A percentile compares a stretch with the other conserved stretches of the same genome.
Evolutionary conservation across 192 early-diverging fungal species (phyloP).

Genomic region (Allomyces macrogynus): DNA sequence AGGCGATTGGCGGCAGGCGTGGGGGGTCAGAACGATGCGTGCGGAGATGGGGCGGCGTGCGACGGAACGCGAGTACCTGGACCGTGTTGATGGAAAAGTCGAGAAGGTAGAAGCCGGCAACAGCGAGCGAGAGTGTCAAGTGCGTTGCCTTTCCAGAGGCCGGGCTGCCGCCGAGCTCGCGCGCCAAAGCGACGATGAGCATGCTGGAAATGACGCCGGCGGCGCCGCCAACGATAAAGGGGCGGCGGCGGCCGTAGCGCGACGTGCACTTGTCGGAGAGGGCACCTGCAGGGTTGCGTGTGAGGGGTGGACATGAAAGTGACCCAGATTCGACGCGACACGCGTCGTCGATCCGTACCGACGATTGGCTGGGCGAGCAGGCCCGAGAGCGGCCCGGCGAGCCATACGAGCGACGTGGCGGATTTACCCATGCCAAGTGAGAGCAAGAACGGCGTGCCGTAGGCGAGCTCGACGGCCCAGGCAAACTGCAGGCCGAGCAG

Average conservation of each 20-base stretch:
- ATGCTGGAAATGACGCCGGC: conserved; percentile 42
- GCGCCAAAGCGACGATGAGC: conserved; percentile 49
- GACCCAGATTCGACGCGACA: not conserved
- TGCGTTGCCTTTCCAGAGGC: not conserved
- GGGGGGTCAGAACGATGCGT: no score
- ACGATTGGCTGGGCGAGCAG: conserved; percentile 3
- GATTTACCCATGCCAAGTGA: conserved; percentile 39
- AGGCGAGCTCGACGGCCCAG: conserved; percentile 15
- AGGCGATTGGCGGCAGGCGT: no score
- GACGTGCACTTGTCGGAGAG: conserved; percentile 58
- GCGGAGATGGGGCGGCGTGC: no score
- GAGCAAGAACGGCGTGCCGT: conserved; percentile 51
- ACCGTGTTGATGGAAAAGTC: conserved; percentile 88
- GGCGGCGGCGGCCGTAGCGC: conserved; percentile 55
- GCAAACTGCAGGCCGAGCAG: not conserved
- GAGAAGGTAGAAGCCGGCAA: conserved; percentile 62
- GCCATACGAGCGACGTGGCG: conserved; percentile 53
- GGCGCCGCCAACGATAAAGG: conserved; percentile 57
- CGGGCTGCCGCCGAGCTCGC: conserved; percentile 21
- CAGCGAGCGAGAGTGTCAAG: conserved; percentile 46
- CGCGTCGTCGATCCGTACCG: not conserved
- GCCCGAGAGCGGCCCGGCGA: conserved; percentile 54
- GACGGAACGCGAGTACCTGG: conserved; percentile 17
- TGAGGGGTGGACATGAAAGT: conserved; percentile 3
- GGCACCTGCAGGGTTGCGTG: conserved; percentile 42